These are phyloP conservation scores for Galerina sulciceps DNA, from an alignment of 768 basidiomycete genomes.

Conservation along the genomic window DNA sequence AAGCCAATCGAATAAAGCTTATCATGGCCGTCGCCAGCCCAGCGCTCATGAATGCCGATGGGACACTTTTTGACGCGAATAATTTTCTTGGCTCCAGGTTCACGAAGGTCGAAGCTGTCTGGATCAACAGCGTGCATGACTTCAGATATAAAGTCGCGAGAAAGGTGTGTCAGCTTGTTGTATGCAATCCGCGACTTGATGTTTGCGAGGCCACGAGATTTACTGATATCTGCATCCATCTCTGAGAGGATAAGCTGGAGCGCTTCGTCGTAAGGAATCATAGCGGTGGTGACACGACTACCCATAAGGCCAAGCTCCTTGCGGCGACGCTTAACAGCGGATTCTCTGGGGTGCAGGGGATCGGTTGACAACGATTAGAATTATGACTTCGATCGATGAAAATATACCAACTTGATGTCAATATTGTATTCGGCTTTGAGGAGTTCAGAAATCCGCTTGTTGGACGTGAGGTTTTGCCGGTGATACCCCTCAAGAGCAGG, in stretches of 20 bases:
- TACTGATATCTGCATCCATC: background rate
- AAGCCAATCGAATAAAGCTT: slow-evolving; percentile 43
- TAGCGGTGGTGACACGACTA: background rate
- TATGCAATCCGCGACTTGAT: background rate
- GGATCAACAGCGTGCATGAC: slow-evolving; percentile 31
- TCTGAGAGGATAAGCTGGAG: background rate
- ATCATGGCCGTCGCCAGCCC: slow-evolving; percentile 40
- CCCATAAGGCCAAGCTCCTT: background rate
- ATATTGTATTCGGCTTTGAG: background rate
- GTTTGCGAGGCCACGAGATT: background rate
- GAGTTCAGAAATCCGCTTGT: background rate
- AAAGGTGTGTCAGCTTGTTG: background rate
- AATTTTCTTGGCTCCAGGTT: slow-evolving; percentile 33
- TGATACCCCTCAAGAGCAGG: too few species aligned
- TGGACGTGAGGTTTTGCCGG: too few species aligned
- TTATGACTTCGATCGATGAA: too few species aligned
- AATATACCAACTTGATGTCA: background rate
- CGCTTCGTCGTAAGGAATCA: background rate
- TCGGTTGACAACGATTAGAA: too few species aligned
- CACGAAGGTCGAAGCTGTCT: slow-evolving; percentile 27
- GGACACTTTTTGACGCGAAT: slow-evolving; percentile 25
- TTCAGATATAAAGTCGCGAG: slow-evolving; percentile 4
- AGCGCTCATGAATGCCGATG: slow-evolving; percentile 36
- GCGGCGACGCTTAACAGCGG: background rate
- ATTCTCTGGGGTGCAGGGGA: too few species aligned